These are phyloP conservation scores for Musa beccarii DNA, from an alignment of 176 grass and related monocot genomes.

Conservation along the genomic window DNA sequence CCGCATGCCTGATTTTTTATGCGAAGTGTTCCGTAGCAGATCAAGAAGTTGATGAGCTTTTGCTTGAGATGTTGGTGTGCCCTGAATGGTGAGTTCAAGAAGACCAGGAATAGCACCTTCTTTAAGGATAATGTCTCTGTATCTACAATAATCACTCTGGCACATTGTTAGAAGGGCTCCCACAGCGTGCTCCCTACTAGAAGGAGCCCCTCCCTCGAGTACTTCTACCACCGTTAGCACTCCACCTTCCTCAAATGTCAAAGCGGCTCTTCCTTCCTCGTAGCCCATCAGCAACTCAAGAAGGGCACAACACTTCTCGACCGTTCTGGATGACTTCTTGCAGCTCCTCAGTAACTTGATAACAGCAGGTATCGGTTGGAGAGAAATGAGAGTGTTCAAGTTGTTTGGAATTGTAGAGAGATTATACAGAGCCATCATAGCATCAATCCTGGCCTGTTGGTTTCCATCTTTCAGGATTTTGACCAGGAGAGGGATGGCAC, in stretches of 20 bases:
- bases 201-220: conserved; percentile 69
- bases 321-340: conserved; percentile 66
- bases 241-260: conserved; percentile 56
- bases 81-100: conserved; percentile 74
- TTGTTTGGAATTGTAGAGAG: conserved; percentile 64
- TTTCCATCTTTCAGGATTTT: conserved; percentile 59
- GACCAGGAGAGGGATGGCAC: conserved; percentile 60
- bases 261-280: conserved; percentile 41
- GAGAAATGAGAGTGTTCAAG: conserved; percentile 43
- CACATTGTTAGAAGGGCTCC: conserved; percentile 68
- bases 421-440: conserved; percentile 81
- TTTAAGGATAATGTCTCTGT: conserved; percentile 61
- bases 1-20: conserved; percentile 37
- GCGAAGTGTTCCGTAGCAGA: conserved; percentile 41
- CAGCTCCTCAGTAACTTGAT: conserved; percentile 46
- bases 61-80: conserved; percentile 53
- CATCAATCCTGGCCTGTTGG: conserved; percentile 59
- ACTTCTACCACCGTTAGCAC: conserved; percentile 74
- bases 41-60: conserved; percentile 69
- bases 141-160: conserved; percentile 53
- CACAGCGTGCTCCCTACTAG: conserved; percentile 62
- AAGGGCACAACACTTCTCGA: conserved; percentile 71
- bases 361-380: conserved; percentile 44
- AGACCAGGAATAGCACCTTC: conserved; percentile 83
- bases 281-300: conserved; percentile 60